Conservation (phyloP, 768 basidiomycete species). For the Crassisporium funariophilum region DNA sequence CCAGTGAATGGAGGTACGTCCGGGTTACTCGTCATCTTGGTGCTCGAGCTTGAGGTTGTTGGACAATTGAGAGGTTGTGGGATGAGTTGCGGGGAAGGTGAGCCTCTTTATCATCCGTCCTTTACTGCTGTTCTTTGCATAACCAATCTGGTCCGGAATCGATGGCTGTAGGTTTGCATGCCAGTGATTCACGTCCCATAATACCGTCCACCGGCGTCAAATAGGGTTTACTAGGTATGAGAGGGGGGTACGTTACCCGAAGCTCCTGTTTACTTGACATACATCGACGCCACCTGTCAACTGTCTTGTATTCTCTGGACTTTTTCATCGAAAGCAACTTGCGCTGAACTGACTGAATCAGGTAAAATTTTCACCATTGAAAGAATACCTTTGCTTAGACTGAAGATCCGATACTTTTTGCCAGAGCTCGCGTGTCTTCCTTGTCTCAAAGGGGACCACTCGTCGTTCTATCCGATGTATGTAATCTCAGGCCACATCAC, state of each 20-base stretch:
- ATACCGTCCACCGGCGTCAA: constrained; percentile 39
- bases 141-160: constrained; percentile 43
- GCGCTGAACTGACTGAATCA: constrained; percentile 21
- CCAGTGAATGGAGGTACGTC: constrained; percentile 73
- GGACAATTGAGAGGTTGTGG: constrained; percentile 48
- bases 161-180: constrained; percentile 33
- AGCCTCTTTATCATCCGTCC: constrained; percentile 45
- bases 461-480: constrained; percentile 17
- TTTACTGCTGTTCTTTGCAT: constrained; percentile 37
- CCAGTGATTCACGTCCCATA: constrained; percentile 22
- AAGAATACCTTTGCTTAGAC: constrained; percentile 2
- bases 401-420: constrained; percentile 27
- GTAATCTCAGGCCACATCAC: constrained; percentile 18
- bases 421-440: constrained; percentile 15
- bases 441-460: constrained; percentile 19
- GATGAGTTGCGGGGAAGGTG: constrained; percentile 44
- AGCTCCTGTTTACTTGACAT: constrained; percentile 43
- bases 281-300: constrained; percentile 46
- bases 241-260: constrained; percentile 44
- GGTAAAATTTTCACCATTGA: constrained; percentile 14
- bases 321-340: constrained; percentile 22
- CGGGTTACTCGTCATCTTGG: constrained; percentile 52
- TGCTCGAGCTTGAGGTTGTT: constrained; percentile 58
- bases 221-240: constrained; percentile 41
- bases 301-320: constrained; percentile 30